A percentile compares a stretch with the other conserved stretches of the same genome.
phyloP scores from a whole-genome alignment of 805 yeast genomes.

The Spencermartinsiella europaea region DNA sequence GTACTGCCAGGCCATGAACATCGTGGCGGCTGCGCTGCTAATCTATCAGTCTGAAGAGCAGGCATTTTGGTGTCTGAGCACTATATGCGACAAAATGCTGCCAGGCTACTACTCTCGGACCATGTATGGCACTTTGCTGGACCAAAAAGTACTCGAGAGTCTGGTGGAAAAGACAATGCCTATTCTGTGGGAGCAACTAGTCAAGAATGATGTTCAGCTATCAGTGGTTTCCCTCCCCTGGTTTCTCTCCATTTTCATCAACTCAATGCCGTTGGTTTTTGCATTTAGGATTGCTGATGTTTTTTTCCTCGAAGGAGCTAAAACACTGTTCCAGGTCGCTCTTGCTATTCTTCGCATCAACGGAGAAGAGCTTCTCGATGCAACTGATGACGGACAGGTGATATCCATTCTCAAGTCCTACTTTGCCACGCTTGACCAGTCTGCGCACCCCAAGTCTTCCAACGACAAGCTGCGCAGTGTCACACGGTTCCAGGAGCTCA shows the following conservation, averaged over 20 bases:
- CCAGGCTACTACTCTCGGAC: slow-evolving; percentile 97
- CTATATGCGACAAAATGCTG: slow-evolving; percentile 74
- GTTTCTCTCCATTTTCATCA: slow-evolving; percentile 86
- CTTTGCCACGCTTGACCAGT: slow-evolving; percentile 69
- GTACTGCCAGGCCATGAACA: slow-evolving; percentile 98
- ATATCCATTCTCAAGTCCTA: slow-evolving; percentile 79
- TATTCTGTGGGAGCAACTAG: slow-evolving; percentile 74
- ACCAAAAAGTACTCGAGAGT: slow-evolving; percentile 89
- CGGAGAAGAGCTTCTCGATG: slow-evolving; percentile 72
- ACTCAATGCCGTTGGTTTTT: slow-evolving; percentile 89
- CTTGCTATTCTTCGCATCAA: slow-evolving; percentile 84
- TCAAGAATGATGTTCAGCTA: slow-evolving; percentile 75
- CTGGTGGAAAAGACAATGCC: slow-evolving; percentile 90
- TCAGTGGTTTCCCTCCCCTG: slow-evolving; percentile 94
- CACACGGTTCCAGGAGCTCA: slow-evolving; percentile 81
- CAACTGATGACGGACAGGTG: slow-evolving; percentile 90
- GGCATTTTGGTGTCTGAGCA: slow-evolving; percentile 87
- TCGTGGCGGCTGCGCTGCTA: slow-evolving; percentile 49
- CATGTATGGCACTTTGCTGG: slow-evolving; percentile 94
- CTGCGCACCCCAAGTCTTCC: slow-evolving; percentile 68
- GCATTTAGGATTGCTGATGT: slow-evolving; percentile 91
- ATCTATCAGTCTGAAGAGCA: slow-evolving; percentile 86
- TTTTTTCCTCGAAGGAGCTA: slow-evolving; percentile 84
- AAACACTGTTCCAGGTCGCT: slow-evolving; percentile 86
- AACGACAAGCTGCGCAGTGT: slow-evolving; percentile 60